Base-by-base conservation (phyloP, 2,329 filamentous ascomycete genomes). In the Corniculantispora saksenae region DNA sequence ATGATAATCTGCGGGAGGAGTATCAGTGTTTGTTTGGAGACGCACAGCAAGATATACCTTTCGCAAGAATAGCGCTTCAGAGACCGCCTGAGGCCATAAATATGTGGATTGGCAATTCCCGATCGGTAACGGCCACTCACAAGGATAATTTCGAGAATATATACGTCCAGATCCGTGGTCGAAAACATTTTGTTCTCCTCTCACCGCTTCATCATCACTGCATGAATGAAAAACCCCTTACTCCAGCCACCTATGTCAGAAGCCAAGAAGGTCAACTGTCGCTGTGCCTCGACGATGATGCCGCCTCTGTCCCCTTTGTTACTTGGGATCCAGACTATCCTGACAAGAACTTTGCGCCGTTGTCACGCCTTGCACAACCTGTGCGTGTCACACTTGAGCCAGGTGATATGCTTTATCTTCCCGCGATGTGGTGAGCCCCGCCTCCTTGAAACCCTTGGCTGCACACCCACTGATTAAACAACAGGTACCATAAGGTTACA, bases 111-210 rank as follows among this genome's bases (percentile, higher is more conserved):
- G 92, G 92, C 62, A 91, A 92, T 77, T 86, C 86, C 1, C 81
- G 81, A 45, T 91, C 88, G 29, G 82, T 85, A 1, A 94, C 91
- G 0, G 89, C 90, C 0, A 76, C 94, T 62, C 92, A 95, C 78
- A 91, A 90, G 72, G 92, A 95, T 77, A 91, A 91, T 71, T 94
- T 94, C 75, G 91, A 95, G 75, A 95, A 95, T 74, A 83, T 95
- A 0, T 95, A 94, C 74, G 89, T 92, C 1, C 91, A 94, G 72
- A 76, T 94, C 17, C 75, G 87, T 1, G 92, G 92, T 0, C 78
- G 79, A 64, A 95, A 95, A 74, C 87, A 91, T 69, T 95, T 95
- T 70, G 84, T 89, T 0, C 80, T 95, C 1, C 77, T 95, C 1
- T 89, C 92, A n/a, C 88, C 91, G 0, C 75, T 90, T 1, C 91